Evolutionary conservation across 1,139 yeast species (phyloP).

Genomic region (Meyerozyma sp.): DNA sequence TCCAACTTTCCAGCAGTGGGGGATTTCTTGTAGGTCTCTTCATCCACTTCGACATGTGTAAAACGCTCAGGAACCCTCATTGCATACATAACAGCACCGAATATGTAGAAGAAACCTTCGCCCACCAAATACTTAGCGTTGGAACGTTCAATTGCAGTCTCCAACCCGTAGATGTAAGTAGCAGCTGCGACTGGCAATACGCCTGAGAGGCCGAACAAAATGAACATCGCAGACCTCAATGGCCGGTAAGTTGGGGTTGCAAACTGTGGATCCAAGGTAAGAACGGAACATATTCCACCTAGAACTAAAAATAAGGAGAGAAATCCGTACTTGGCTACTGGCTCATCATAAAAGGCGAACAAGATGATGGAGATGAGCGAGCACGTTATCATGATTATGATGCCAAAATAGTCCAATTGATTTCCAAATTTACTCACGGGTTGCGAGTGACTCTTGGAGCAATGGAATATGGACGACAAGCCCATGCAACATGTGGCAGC

Average conservation of each 20-base stretch:
- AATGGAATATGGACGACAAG: slow-evolving; percentile 74
- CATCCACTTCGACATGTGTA: slow-evolving; percentile 47
- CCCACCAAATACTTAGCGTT: slow-evolving; percentile 56
- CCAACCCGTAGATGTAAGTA: slow-evolving; percentile 23
- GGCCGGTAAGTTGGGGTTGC: slow-evolving; percentile 69
- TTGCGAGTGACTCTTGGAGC: slow-evolving; percentile 70
- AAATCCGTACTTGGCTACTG: slow-evolving; percentile 36
- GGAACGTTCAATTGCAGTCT: slow-evolving; percentile 44
- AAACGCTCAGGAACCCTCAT: slow-evolving; percentile 71
- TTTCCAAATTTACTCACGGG: slow-evolving; percentile 61
- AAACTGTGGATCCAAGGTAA: slow-evolving; percentile 64
- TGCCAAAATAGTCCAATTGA: slow-evolving; percentile 83
- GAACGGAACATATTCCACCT: slow-evolving; percentile 57
- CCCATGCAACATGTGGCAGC: slow-evolving; percentile 55
- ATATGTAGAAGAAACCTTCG: slow-evolving; percentile 71
- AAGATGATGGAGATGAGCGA: slow-evolving; percentile 69
- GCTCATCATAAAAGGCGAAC: slow-evolving; percentile 59
- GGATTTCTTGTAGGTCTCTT: slow-evolving; percentile 5
- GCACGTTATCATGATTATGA: slow-evolving; percentile 67
- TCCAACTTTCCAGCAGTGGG: slow-evolving; percentile 46
- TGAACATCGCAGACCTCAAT: slow-evolving; percentile 72
- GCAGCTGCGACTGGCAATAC: slow-evolving; percentile 63
- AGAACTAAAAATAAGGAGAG: slow-evolving; percentile 45
- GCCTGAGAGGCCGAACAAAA: slow-evolving; percentile 77
- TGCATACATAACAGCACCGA: slow-evolving; percentile 79